phyloP scores from a whole-genome alignment of 2,329 filamentous ascomycete species.

The Penicillium frequentans region DNA sequence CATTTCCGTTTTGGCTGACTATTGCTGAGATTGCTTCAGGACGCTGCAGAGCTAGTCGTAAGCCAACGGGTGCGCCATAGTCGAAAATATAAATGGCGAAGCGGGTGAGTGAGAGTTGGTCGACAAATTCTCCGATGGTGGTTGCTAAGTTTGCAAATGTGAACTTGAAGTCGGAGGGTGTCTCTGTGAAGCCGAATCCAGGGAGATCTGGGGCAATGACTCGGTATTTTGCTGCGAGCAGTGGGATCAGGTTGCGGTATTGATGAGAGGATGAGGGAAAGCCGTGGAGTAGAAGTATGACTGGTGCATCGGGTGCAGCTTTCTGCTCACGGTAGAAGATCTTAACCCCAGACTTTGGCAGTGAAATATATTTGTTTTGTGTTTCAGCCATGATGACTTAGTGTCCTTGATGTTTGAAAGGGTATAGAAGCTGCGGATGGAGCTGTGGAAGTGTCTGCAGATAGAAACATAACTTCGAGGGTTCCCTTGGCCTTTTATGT shows the following conservation, averaged over 20 bases:
- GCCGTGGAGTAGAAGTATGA: slow-evolving; percentile 49
- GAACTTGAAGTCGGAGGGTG: slow-evolving; percentile 51
- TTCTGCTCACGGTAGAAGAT: slow-evolving; percentile 44
- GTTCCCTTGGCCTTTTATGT: neutral
- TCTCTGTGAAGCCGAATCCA: slow-evolving; percentile 59
- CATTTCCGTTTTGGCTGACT: slow-evolving; percentile 62
- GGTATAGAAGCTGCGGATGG: neutral
- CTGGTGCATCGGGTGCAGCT: slow-evolving; percentile 28
- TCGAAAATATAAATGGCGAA: slow-evolving; percentile 64
- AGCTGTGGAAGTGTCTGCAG: neutral
- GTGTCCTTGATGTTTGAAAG: neutral
- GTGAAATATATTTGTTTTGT: neutral
- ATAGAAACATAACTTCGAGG: neutral
- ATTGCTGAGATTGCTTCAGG: slow-evolving; percentile 53
- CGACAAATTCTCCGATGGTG: slow-evolving; percentile 52
- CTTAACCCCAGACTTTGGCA: slow-evolving; percentile 8
- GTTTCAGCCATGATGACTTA: neutral
- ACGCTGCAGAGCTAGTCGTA: slow-evolving; percentile 54
- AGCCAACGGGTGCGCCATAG: slow-evolving; percentile 59
- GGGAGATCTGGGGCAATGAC: slow-evolving; percentile 60
- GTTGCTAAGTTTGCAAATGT: slow-evolving; percentile 55
- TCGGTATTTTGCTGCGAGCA: slow-evolving; percentile 43
- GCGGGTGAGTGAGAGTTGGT: slow-evolving; percentile 46
- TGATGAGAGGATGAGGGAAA: slow-evolving; percentile 49
- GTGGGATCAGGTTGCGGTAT: slow-evolving; percentile 48